phyloP scores from a whole-genome alignment of 192 early-diverging fungal species.

The Coemansia sp. region DNA sequence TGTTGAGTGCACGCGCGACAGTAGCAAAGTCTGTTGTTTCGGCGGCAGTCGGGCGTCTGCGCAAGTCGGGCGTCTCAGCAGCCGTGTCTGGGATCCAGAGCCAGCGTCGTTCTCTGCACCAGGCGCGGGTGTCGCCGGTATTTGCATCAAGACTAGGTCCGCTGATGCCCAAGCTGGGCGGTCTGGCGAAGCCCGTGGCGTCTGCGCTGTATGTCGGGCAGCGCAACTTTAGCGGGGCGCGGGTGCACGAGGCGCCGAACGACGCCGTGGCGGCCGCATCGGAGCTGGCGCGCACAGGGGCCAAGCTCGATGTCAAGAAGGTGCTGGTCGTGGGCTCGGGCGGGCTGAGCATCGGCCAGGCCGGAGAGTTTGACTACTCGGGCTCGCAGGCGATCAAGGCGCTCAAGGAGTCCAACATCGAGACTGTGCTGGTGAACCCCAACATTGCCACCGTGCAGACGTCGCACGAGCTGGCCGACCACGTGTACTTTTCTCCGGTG shows the following conservation, averaged over 20 bases:
- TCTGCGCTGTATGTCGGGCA: constrained; percentile 22
- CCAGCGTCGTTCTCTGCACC: not conserved
- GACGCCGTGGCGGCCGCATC: constrained; percentile 37
- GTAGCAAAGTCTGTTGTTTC: constrained; percentile 1
- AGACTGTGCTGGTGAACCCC: constrained; percentile 97
- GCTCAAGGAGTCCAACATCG: constrained; percentile 82
- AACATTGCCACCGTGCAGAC: constrained; percentile 99
- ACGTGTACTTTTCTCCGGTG: constrained; percentile 95
- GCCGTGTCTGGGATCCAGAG: not conserved
- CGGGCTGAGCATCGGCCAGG: constrained; percentile 94
- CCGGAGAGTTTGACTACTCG: constrained; percentile 99
- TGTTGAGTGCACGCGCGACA: constrained; percentile 34
- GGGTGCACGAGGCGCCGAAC: constrained; percentile 19
- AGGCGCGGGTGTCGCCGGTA: not conserved
- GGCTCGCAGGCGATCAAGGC: constrained; percentile 98
- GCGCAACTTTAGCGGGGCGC: constrained; percentile 32
- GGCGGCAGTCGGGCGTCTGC: constrained; percentile 1
- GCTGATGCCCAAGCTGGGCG: not conserved
- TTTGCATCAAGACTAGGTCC: not conserved
- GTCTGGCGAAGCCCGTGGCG: not conserved
- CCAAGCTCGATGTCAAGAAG: constrained; percentile 69
- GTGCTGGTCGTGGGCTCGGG: constrained; percentile 95
- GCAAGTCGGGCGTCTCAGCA: not conserved
- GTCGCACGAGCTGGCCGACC: constrained; percentile 85
- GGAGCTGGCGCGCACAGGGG: constrained; percentile 40